Evolutionary conservation across 345 rosid genomes (phyloP), one percentile per base, ranked within the genome.

Genomic region (Salix exigua): DNA sequence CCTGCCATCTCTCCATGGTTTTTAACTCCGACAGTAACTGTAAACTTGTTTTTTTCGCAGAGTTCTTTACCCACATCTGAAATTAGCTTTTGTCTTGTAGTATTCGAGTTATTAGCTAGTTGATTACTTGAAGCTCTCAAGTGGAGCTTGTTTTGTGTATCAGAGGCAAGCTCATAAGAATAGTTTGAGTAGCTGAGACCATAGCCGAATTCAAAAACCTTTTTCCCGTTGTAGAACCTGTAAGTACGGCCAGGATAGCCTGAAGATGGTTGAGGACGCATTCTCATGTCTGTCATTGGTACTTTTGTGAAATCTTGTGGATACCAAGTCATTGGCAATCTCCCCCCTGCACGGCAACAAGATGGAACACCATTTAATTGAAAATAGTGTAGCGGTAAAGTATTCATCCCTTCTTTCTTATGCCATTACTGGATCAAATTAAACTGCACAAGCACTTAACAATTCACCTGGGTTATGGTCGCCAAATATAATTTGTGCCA

Each of bases 161-260:
- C 82, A 35, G 64, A 66, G 46, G 72, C 74, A 76, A 91, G 83
- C 82, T 74, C 60, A 77, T 95, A 91, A 12, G 92, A 71, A 74
- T 91, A 89, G 5, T 83, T 85, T 11, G 96, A 73, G 88, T 93
- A 93, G 83, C 97, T 91, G 10, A 90, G 90, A 79, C 99, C 97
- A 75, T 86, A 81, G 9, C 97, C 97, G 6, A 91, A 93, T 82
- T 86, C 86, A 62, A 61, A 94, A 66, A 94, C 90, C 28, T 82
- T 85, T 64, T 81, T 75, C 14, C 96, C 97, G 81, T 84, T 40
- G 33, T 91, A 93, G 88, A 95, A 93, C 53, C 94, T 88, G 80
- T 89, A 89, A 25, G 99, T 91, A n/a, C 96, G 88, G 48, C 99
- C 96, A 7, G 98, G 97, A 75, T 96, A 91, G 64, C 89, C 91